A percentile compares a stretch with the other conserved stretches of the same genome.
Evolutionary conservation across 495 filamentous ascomycete genomes (phyloP).

Genomic region (Neurospora sp.): DNA sequence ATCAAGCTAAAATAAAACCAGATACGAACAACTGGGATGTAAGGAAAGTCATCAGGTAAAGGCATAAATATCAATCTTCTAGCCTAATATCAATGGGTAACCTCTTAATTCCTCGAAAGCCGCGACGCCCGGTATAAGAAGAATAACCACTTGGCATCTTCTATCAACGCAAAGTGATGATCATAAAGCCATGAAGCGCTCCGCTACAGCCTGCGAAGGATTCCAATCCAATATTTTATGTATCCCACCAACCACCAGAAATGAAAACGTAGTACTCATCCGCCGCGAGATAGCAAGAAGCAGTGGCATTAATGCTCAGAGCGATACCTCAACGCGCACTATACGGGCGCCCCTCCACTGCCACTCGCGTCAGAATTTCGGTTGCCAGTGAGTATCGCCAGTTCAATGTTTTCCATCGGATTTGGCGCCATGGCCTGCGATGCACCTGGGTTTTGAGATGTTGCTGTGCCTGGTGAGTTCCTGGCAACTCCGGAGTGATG

Average conservation of each 20-base stretch:
- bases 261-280: not conserved
- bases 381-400: not conserved
- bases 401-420: not conserved
- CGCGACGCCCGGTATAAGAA: not conserved
- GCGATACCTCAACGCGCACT: not conserved
- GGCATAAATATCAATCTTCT: not conserved
- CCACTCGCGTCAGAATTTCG: not conserved
- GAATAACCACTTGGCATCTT: not conserved
- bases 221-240: not conserved
- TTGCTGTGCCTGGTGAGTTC: not conserved
- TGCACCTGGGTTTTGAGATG: not conserved
- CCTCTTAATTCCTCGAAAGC: not conserved
- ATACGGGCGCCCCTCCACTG: not conserved
- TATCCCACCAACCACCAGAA: not conserved
- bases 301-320: not conserved
- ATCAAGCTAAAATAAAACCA: not conserved
- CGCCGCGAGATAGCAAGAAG: not conserved
- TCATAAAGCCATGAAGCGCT: not conserved
- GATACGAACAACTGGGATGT: not conserved
- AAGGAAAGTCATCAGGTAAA: not conserved
- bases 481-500: not conserved
- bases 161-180: not conserved
- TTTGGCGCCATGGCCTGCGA: not conserved
- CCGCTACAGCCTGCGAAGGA: not conserved
- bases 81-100: not conserved